Percentiles rank a stretch among this genome's conserved stretches.
Evolutionary conservation across 805 yeast species (phyloP).

Genomic region (Wickerhamomyces canadensis): DNA sequence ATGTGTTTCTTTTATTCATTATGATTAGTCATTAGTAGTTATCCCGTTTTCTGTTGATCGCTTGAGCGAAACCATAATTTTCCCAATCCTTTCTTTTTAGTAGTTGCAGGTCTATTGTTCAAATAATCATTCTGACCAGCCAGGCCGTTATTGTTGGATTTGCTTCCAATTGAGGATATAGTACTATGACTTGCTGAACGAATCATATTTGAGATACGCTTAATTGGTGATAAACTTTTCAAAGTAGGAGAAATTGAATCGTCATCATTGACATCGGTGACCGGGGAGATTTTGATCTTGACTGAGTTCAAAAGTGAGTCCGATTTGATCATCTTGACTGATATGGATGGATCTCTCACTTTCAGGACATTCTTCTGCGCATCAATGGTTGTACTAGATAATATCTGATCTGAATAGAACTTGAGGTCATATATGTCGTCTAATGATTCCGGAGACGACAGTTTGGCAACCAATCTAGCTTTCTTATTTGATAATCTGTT

Average conservation of each 20-base stretch:
- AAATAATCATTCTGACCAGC: too few relatives aligned
- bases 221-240: constrained; percentile 10
- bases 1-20: neutral
- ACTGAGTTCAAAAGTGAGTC: constrained; percentile 9
- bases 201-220: constrained; percentile 19
- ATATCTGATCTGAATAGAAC: constrained; percentile 2
- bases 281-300: constrained; percentile 9
- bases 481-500: constrained; percentile 17
- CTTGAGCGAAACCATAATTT: constrained; percentile 9
- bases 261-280: neutral
- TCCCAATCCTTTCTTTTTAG: constrained; percentile 3
- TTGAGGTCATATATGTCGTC: constrained; percentile 7
- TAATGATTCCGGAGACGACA: constrained; percentile 18
- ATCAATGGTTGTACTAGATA: constrained; percentile 14
- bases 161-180: too few relatives aligned
- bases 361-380: constrained; percentile 7
- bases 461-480: constrained; percentile 15
- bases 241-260: neutral
- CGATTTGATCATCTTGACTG: constrained; percentile 11
- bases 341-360: constrained; percentile 3
- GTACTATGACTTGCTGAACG: constrained; percentile 21
- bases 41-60: neutral
- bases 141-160: neutral
- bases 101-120: neutral
- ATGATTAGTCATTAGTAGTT: neutral